A percentile compares a stretch with the other conserved stretches of the same genome.
These are phyloP conservation scores for Nymphaea colorata DNA, from an alignment of 164 flowering plant genomes.

Conservation along the genomic window DNA sequence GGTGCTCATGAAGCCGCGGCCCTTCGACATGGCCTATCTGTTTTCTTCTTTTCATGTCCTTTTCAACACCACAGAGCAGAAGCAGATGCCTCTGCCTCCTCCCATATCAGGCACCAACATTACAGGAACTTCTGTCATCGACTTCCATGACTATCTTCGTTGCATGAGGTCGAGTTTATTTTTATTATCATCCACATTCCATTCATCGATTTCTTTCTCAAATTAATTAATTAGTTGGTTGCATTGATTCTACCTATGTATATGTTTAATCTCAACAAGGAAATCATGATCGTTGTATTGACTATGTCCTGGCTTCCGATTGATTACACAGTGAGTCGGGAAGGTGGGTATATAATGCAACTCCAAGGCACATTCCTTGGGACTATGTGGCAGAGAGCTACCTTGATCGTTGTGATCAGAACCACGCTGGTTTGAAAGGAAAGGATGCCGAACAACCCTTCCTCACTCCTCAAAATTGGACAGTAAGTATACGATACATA, in stretches of 20 bases:
- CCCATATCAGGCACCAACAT: background rate
- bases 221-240: background rate
- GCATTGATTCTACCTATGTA: background rate
- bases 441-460: background rate
- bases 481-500: background rate
- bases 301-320: too few relatives aligned
- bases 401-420: background rate
- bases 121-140: background rate
- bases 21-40: too few relatives aligned
- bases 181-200: background rate
- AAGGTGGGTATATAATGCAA: constrained; percentile 1
- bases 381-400: background rate
- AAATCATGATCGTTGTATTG: too few relatives aligned
- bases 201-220: background rate
- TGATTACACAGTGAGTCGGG: background rate
- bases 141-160: background rate
- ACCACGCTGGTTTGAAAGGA: background rate
- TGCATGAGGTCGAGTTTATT: background rate
- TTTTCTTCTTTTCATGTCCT: too few relatives aligned
- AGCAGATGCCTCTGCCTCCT: too few relatives aligned
- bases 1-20: too few relatives aligned
- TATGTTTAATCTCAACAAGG: too few relatives aligned
- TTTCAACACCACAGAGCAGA: too few relatives aligned
- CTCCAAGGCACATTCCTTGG: constrained; percentile 2
- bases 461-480: background rate